A percentile compares a stretch with the other conserved stretches of the same genome.
Conservation (phyloP, 805 yeast species). For the Metschnikowia aberdeeniae region DNA sequence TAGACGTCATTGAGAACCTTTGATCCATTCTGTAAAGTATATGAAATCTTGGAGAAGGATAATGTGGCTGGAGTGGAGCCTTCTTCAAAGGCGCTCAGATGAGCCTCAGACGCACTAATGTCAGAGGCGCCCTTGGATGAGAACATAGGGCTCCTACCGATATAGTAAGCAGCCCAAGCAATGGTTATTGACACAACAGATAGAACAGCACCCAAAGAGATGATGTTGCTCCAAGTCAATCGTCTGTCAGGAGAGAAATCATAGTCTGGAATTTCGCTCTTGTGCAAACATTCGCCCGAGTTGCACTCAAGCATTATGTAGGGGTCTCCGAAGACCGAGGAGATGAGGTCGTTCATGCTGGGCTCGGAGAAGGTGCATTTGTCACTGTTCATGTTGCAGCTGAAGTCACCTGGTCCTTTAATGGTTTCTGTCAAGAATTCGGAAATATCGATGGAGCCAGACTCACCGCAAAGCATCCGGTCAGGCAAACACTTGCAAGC, state of each 20-base stretch:
- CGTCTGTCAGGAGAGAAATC: constrained; percentile 54
- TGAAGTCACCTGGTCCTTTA: constrained; percentile 87
- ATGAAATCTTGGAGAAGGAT: constrained; percentile 69
- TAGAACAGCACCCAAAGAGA: constrained; percentile 43
- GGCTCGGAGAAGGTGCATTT: constrained; percentile 88
- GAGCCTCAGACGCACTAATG: constrained; percentile 21
- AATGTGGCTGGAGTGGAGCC: constrained; percentile 64
- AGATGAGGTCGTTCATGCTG: constrained; percentile 88
- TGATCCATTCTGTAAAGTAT: constrained; percentile 44
- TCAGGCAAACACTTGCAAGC: constrained; percentile 91
- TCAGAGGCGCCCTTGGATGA: constrained; percentile 19
- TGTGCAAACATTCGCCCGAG: constrained; percentile 90
- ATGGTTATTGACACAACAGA: constrained; percentile 40
- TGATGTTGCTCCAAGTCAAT: constrained; percentile 43
- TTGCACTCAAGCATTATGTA: constrained; percentile 74
- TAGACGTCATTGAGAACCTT: constrained; percentile 58
- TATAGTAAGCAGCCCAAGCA: constrained; percentile 43
- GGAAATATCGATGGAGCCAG: constrained; percentile 90
- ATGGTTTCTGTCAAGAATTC: constrained; percentile 90
- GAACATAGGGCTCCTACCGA: constrained; percentile 62
- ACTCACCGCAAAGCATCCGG: constrained; percentile 88
- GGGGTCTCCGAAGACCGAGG: constrained; percentile 93
- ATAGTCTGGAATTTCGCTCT: constrained; percentile 91
- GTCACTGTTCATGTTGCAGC: constrained; percentile 62
- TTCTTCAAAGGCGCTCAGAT: constrained; percentile 41